These are phyloP conservation scores for Nemania bipapillata DNA, from an alignment of 2,329 filamentous ascomycete genomes.

Conservation along the genomic window DNA sequence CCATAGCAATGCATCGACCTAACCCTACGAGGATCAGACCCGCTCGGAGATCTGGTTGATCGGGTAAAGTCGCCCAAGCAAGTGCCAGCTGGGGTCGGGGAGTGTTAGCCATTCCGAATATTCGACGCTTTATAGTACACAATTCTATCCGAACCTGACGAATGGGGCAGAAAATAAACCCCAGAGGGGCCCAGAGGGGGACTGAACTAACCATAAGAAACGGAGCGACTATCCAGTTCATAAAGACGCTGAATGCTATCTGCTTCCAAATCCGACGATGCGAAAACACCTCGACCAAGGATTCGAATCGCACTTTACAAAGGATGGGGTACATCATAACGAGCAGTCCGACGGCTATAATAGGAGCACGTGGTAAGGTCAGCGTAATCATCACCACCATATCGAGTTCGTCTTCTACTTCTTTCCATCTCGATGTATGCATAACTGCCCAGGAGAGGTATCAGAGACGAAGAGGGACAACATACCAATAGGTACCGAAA, in stretches of 20 bases:
- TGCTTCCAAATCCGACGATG: constrained; percentile 77
- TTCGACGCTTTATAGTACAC: not conserved
- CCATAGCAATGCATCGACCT: constrained; percentile 90
- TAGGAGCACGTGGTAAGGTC: constrained; percentile 2
- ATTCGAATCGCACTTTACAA: constrained; percentile 85
- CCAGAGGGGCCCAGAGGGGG: not conserved
- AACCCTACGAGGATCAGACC: constrained; percentile 85
- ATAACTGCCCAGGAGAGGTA: too few species aligned
- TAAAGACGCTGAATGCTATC: constrained; percentile 76
- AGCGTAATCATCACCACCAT: not conserved
- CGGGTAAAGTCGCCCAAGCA: constrained; percentile 74
- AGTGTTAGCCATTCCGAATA: not conserved
- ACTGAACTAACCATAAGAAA: constrained; percentile 74
- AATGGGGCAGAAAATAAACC: not conserved
- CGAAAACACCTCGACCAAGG: constrained; percentile 72
- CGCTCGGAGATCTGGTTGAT: constrained; percentile 66
- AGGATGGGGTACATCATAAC: constrained; percentile 97
- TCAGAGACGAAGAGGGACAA: constrained; percentile 2
- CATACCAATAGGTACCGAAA: constrained; percentile 48
- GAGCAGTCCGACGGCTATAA: constrained; percentile 76
- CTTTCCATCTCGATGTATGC: not conserved
- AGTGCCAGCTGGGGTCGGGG: constrained; percentile 63
- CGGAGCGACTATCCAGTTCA: constrained; percentile 87
- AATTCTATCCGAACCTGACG: not conserved
- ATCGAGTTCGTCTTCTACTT: not conserved